Percentiles rank a stretch among this genome's conserved stretches.
These are phyloP conservation scores for Leishmania tarentolae DNA, from an alignment of 208 protist genomes.

Conservation along the genomic window DNA sequence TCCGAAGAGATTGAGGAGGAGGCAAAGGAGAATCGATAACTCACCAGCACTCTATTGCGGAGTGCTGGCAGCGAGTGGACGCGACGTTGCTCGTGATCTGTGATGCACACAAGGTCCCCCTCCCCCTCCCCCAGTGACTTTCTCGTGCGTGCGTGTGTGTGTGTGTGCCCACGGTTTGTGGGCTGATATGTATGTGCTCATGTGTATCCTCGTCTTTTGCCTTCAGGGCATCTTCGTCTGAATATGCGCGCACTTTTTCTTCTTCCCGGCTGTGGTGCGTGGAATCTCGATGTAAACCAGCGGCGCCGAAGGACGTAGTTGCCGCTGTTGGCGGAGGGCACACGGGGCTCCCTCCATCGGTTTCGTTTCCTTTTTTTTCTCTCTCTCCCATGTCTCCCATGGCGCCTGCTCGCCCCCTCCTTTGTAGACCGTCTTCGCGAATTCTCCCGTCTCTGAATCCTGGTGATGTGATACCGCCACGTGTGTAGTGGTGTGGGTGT, in stretches of 20 bases:
- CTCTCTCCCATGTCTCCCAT: background rate
- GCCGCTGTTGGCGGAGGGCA: background rate
- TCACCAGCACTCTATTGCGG: background rate
- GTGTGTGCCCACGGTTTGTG: background rate
- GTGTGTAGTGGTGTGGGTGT: background rate
- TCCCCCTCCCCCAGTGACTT: background rate
- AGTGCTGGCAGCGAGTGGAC: background rate
- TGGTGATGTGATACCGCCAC: background rate
- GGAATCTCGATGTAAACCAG: background rate
- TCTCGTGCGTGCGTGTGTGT: background rate
- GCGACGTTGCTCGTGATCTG: background rate
- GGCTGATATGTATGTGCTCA: background rate
- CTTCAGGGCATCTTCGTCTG: too few relatives aligned
- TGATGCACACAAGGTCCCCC: background rate
- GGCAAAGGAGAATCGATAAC: background rate
- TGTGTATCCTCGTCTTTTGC: background rate
- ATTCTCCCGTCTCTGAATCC: background rate
- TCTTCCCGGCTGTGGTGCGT: background rate
- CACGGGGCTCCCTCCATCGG: too few relatives aligned
- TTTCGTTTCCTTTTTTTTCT: background rate
- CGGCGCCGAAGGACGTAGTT: background rate
- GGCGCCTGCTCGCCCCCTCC: background rate
- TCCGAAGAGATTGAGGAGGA: conserved; percentile 34
- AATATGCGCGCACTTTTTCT: background rate
- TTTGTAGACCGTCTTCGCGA: background rate